phyloP scores from a whole-genome alignment of 2,329 filamentous ascomycete genomes.

The Fonsecaea pugnacius region DNA sequence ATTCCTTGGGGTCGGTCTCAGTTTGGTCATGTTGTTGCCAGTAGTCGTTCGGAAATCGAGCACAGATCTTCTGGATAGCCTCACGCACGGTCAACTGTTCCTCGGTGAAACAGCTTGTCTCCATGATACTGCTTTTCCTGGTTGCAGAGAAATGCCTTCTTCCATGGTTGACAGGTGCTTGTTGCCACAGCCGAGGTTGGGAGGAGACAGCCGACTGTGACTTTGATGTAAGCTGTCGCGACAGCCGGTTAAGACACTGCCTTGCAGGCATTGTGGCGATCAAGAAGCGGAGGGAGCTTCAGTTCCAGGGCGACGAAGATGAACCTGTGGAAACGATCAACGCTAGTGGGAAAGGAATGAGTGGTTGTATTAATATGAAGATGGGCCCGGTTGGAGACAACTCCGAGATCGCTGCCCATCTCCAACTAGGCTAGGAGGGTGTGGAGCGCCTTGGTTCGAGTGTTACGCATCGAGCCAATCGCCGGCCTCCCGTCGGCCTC shows the following conservation, averaged over 20 bases:
- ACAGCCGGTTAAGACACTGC: slow-evolving; percentile 7
- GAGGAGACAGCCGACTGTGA: slow-evolving; percentile 7
- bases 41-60: slow-evolving; percentile 73
- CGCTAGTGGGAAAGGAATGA: background rate
- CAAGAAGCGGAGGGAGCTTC: background rate
- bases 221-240: slow-evolving; percentile 4
- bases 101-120: slow-evolving; percentile 71
- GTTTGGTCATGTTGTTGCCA: slow-evolving; percentile 75
- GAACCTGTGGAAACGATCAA: background rate
- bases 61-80: slow-evolving; percentile 69
- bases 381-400: background rate
- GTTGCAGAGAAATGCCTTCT: slow-evolving; percentile 27
- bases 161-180: background rate
- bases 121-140: slow-evolving; percentile 60
- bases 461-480: slow-evolving; percentile 7
- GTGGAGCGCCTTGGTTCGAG: background rate
- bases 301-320: background rate
- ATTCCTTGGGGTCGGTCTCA: slow-evolving; percentile 72
- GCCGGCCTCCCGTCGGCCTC: background rate
- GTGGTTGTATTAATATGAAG: background rate
- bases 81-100: slow-evolving; percentile 74
- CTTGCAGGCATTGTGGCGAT: slow-evolving; percentile 17
- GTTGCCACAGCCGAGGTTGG: slow-evolving; percentile 27
- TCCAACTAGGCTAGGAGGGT: slow-evolving; percentile 10
- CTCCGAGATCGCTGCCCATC: slow-evolving; percentile 32